Percentiles rank a stretch among this genome's conserved stretches.
These are phyloP conservation scores for Candida pseudofarinosa DNA, from an alignment of 805 yeast genomes.

Conservation along the genomic window DNA sequence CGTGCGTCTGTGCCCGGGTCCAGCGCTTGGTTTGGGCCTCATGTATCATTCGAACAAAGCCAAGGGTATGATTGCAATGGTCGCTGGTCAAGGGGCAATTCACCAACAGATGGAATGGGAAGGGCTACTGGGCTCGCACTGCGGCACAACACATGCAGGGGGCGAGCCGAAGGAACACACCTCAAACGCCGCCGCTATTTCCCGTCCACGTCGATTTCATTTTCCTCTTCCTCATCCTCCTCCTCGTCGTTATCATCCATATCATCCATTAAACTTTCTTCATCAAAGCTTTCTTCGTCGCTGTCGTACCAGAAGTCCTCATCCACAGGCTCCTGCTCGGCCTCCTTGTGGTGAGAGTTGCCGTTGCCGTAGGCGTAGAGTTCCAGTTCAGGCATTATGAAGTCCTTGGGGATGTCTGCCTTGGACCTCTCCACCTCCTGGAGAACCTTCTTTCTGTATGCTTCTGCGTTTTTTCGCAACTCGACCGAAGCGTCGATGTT, in stretches of 20 bases:
- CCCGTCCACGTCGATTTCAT: constrained; percentile 32
- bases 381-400: constrained; percentile 71
- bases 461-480: constrained; percentile 76
- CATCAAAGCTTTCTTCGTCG: constrained; percentile 45
- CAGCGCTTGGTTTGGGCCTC: no score
- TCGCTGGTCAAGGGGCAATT: no score
- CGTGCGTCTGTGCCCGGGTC: neutral
- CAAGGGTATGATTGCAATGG: no score
- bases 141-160: neutral
- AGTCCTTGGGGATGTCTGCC: constrained; percentile 82
- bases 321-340: constrained; percentile 57
- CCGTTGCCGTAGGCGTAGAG: constrained; percentile 38
- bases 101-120: no score
- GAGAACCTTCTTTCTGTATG: constrained; percentile 68
- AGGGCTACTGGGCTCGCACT: no score
- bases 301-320: constrained; percentile 82
- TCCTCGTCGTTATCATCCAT: constrained; percentile 50
- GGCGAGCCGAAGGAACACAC: neutral
- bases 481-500: constrained; percentile 94
- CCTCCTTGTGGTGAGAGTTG: constrained; percentile 34
- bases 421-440: constrained; percentile 82
- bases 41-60: no score
- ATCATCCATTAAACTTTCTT: constrained; percentile 46
- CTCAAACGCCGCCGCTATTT: neutral
- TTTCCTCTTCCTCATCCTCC: constrained; percentile 60